Base-by-base conservation (phyloP, 441 rosid genomes). In the Aleurites moluccanus region DNA sequence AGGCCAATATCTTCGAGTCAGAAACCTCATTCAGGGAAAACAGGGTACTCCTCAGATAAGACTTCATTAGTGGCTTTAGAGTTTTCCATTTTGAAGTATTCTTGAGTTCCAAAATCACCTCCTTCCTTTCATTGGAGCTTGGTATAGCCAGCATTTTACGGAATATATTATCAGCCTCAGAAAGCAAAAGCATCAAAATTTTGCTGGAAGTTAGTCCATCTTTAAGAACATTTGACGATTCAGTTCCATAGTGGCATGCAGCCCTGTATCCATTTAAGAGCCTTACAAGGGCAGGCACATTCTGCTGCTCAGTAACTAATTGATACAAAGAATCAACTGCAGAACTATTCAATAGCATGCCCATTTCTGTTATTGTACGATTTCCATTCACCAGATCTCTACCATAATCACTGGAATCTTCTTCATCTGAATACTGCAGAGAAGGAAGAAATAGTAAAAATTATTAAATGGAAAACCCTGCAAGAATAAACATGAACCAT, bases 221-320 rank as follows among this genome's bases (percentile, higher is more conserved):
- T 78, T 76, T 83, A 63, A 74, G 67, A 81, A 65, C 60, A 60
- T 59, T 81, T 60, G 80, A 80, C 80, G 91, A 74, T 80, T 91
- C 91, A 21, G 86, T 80, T 33, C 94, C 90, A 77, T 81, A 90
- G 75, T 84, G 91, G 80, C 98, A 91, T 52, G 92, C 97, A 76
- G 97, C 90, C 78, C 92, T 87, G 81, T 90, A 95, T 71, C 87
- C 90, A 80, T 93, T 95, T 73, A 91, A 66, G 64, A 93, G 72
- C 74, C 86, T 84, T 66, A 68, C 72, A 68, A 95, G 76, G 68
- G 97, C 93, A 73, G 89, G 80, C 59, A 86, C 77, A 77, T 82
- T 85, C 45, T 84, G 86, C 73, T 87, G 79, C 83, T 89, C 86
- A 38, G 63, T 78, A 72, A 89, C 87, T 74, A 80, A 80, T 75